Percentiles rank a stretch among this genome's conserved stretches.
Evolutionary conservation across 2,329 filamentous ascomycete species (phyloP).

Genomic region (Fusarium sp.): DNA sequence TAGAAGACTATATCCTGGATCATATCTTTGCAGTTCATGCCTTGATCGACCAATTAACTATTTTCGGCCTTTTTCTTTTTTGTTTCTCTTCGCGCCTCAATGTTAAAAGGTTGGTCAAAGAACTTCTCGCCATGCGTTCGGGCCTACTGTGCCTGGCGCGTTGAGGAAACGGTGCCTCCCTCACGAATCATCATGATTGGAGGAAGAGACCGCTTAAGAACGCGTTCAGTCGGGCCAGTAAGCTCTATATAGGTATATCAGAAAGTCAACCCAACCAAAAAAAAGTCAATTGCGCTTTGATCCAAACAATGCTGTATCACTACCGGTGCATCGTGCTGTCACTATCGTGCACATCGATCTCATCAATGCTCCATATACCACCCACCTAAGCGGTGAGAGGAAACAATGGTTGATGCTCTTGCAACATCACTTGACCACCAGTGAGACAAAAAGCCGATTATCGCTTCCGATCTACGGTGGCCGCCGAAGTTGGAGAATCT

Average conservation of each 20-base stretch:
- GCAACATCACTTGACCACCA: background rate
- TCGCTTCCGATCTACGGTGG: background rate
- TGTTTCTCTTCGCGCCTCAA: background rate
- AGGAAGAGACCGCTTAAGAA: background rate
- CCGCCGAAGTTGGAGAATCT: background rate
- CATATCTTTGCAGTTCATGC: background rate
- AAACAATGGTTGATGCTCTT: background rate
- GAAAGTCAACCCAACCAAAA: background rate
- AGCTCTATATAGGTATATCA: background rate
- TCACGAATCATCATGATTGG: background rate
- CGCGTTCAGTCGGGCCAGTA: background rate
- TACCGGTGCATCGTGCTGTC: background rate
- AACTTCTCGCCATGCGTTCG: background rate
- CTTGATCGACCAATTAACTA: background rate
- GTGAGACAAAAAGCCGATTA: background rate
- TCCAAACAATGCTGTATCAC: background rate
- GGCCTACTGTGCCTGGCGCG: background rate
- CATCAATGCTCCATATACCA: background rate
- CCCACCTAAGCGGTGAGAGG: background rate
- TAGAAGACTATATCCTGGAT: background rate
- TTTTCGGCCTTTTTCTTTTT: rapidly evolving
- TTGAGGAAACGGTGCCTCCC: background rate
- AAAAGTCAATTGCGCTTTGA: background rate
- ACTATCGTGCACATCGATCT: background rate
- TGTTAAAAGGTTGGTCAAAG: background rate